phyloP scores from a whole-genome alignment of 768 basidiomycete species.

The Psilocybe tampanensis region DNA sequence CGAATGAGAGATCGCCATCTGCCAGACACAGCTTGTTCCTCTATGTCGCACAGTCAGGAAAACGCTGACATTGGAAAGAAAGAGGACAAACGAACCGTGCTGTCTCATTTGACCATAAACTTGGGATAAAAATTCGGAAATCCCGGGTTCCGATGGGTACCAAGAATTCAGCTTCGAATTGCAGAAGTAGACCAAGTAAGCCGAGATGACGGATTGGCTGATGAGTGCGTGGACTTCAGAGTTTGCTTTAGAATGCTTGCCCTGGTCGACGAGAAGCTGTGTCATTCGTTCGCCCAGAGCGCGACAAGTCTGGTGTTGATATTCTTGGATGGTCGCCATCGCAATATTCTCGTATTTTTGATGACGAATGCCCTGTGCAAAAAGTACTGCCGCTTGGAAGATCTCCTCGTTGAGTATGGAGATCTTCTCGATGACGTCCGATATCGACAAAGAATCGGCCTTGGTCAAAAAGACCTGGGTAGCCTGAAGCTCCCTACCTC shows the following conservation, averaged over 20 bases:
- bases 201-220: constrained; percentile 18
- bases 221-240: constrained; percentile 17
- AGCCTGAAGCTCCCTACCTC: constrained; percentile 29
- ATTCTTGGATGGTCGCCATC: constrained; percentile 26
- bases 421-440: constrained; percentile 23
- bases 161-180: constrained; percentile 8
- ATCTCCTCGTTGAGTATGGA: constrained; percentile 15
- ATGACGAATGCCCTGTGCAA: constrained; percentile 41
- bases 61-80: too few relatives aligned
- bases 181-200: constrained; percentile 13
- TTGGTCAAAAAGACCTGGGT: constrained; percentile 23
- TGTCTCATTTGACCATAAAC: constrained; percentile 19
- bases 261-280: constrained; percentile 4
- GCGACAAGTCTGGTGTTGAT: neutral
- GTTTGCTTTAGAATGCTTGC: neutral
- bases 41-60: constrained; percentile 6
- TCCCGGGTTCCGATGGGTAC: constrained; percentile 10
- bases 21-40: too few relatives aligned
- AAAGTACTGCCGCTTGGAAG: constrained; percentile 23
- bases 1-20: constrained; percentile 26
- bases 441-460: constrained; percentile 17
- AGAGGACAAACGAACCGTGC: constrained; percentile 12
- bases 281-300: constrained; percentile 15
- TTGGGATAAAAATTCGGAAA: constrained; percentile 2
- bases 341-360: constrained; percentile 44